These are phyloP conservation scores for Daldinia concentrica DNA, from an alignment of 495 filamentous ascomycete species.

Conservation along the genomic window DNA sequence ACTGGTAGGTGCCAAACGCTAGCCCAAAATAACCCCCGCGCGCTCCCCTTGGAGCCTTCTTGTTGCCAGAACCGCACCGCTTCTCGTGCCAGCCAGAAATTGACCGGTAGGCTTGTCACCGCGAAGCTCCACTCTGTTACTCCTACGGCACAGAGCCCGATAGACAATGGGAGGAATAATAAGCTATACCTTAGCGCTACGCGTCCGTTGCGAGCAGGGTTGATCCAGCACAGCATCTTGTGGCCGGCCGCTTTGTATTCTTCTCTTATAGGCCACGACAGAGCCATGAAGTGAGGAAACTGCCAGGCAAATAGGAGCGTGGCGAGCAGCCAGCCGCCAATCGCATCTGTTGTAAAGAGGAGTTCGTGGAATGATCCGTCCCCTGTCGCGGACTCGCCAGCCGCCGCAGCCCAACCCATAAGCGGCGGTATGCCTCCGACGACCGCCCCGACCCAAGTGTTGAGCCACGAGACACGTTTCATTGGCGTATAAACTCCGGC, in stretches of 20 bases:
- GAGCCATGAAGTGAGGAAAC: conserved; percentile 95
- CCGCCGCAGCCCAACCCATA: conserved; percentile 97
- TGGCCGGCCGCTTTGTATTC: conserved; percentile 91
- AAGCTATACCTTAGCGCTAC: conserved; percentile 91
- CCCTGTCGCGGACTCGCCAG: conserved; percentile 83
- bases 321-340: conserved; percentile 91
- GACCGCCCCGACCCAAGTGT: conserved; percentile 94
- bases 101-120: conserved; percentile 80
- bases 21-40: conserved; percentile 92
- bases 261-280: conserved; percentile 85
- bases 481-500: conserved; percentile 92
- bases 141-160: conserved; percentile 79
- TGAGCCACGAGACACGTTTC: conserved; percentile 85
- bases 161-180: conserved; percentile 85
- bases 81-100: conserved; percentile 85
- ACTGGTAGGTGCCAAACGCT: conserved; percentile 97
- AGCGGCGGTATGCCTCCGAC: conserved; percentile 93
- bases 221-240: conserved; percentile 89
- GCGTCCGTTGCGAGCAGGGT: conserved; percentile 81
- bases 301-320: conserved; percentile 93
- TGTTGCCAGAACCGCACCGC: conserved; percentile 83
- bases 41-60: conserved; percentile 80
- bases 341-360: conserved; percentile 64
- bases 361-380: conserved; percentile 79
- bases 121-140: conserved; percentile 92